Base-by-base conservation (phyloP, 768 basidiomycete species). In the Leccinum barrowsii region DNA sequence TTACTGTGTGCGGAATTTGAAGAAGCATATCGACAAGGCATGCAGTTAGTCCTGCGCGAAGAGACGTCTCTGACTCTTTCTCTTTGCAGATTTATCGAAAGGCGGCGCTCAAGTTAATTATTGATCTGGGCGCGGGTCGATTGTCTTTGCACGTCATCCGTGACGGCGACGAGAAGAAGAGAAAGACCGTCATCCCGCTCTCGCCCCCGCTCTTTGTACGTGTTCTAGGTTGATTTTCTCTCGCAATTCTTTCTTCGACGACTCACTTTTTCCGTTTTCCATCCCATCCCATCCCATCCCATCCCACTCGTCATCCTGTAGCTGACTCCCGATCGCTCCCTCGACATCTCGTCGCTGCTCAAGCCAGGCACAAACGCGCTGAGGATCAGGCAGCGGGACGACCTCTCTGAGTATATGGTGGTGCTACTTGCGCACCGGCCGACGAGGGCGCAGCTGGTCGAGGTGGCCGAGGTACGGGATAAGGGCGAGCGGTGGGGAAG, bases 1-100 rank as follows among this genome's bases (percentile, higher is more conserved):
- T 73, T 98, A 98, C 73, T 95, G 97, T 47, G 97, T 99, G 30
- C 80, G 97, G 51, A 94, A 94, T 68, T 69, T 99, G 71, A 98
- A 98, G 85, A 98, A 99, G 76, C 91, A 95, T 67, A 96, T 99
- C 56, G 96, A 99, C 69, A 98, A 98, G 86, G 94, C 92, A 59
- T 2, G 51, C 15, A 37, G 21, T 5, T 47, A n/a, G 3, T 7
- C 8, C 42, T 24, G 12, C 35, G 10, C 6, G 19, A 28, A 15
- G 1, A 24, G 44, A 2, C 2, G n/a, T 19, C 10, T 30, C 55
- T 59, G 50, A 65, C 26, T 15, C 2, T 50, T 24, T 24, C 13
- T 1, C 4, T 60, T 54, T 17, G 22, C 57, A 98, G 94, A 94
- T 99, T 57, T 98, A 95, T 74, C 85, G 97, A 60, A 99, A 99